Base-by-base conservation (phyloP, 2,329 filamentous ascomycete species). In the Exophiala sp. region DNA sequence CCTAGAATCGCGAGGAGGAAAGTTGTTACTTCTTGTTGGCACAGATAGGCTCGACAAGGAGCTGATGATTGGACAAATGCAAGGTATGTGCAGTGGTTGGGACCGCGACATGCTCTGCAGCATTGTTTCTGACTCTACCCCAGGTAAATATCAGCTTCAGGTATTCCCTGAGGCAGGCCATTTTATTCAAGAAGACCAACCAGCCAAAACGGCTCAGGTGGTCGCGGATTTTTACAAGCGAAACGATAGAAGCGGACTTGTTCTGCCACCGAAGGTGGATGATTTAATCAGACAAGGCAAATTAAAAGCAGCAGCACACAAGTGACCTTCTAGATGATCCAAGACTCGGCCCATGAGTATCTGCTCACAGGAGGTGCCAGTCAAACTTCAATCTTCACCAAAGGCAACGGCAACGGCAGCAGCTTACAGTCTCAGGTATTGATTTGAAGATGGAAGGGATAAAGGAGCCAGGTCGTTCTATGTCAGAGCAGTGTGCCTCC, bases 21-120 rank as follows among this genome's bases (percentile, higher is more conserved):
- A 96, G 67, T 68, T 95, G 53, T 71, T 96, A 43, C 70, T 96
- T 44, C 76, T 96, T 24, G 91, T 90, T 2, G 90, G 90, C 14
- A 95, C 90, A 9, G 91, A 96, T 70, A 77, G 90, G 42, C 68
- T 96, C 50, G 90, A 96, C 65, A 95, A 87, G 58, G 90, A 95
- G 64, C 70, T 96, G 63, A 95, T 88, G 67, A 95, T 96, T 66
- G 90, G 90, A 13, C 90, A 96, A 70, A 96, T 96, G 90, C 90
- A 96, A 74, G 90, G 88, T 86, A 30, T n/a, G 44, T 18, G 11
- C 27, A 32, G 21, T 38, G 14, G 16, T 18, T 21, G 16, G 19
- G 2, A 19, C 19, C 14, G 34, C 18, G 7, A 16, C 6, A 37
- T 13, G 24, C 7, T n/a, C 35, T 3, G 13, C 16, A 5, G 10